A percentile compares a stretch with the other conserved stretches of the same genome.
These are phyloP conservation scores for Sechiopsis laciniata DNA, from an alignment of 306 rosid genomes.

Conservation along the genomic window DNA sequence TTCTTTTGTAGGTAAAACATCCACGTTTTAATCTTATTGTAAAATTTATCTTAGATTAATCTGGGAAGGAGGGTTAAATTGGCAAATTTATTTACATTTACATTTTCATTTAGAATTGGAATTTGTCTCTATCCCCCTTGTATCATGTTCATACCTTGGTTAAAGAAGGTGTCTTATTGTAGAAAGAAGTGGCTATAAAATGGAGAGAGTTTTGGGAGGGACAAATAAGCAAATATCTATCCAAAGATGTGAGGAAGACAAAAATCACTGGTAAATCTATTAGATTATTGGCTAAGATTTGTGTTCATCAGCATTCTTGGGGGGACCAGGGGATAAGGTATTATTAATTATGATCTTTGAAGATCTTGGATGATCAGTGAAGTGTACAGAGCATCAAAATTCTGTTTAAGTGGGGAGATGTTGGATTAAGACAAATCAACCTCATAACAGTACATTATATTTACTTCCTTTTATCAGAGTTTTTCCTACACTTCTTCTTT, in stretches of 20 bases:
- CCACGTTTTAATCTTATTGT: neutral
- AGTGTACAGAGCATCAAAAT: slow-evolving; percentile 6
- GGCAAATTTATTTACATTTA: neutral
- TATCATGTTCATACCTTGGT: neutral
- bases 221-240: neutral
- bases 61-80: neutral
- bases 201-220: slow-evolving; percentile 11
- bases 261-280: neutral
- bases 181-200: neutral
- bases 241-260: slow-evolving; percentile 1
- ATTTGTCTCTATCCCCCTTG: neutral
- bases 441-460: neutral
- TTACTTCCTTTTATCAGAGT: neutral
- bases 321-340: slow-evolving; percentile 4
- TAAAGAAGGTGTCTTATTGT: neutral
- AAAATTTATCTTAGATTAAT: neutral
- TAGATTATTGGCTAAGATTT: slow-evolving; percentile 13
- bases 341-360: neutral
- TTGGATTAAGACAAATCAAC: slow-evolving; percentile 8
- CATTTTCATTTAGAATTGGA: neutral
- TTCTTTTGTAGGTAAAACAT: neutral
- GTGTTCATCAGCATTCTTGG: neutral
- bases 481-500: neutral
- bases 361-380: slow-evolving; percentile 7
- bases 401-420: neutral